A percentile compares a stretch with the other conserved stretches of the same genome.
Conservation (phyloP, 2,329 filamentous ascomycete genomes). For the Fusarium sp. region DNA sequence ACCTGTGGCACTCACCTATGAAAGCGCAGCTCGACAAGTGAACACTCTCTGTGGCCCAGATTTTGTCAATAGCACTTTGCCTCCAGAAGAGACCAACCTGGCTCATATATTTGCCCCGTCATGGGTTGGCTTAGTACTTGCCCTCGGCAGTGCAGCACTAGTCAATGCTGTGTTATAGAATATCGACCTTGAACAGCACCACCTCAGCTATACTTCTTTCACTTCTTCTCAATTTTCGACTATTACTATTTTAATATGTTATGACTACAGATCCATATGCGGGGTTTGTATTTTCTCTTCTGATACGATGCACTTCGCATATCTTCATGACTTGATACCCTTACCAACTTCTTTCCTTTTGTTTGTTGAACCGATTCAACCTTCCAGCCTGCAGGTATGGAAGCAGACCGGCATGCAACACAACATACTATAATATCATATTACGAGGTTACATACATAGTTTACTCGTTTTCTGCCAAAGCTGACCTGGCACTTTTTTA, state of each 20-base stretch:
- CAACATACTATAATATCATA: conserved; percentile 25
- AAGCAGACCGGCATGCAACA: conserved; percentile 11
- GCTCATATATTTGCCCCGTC: conserved; percentile 26
- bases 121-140: conserved; percentile 21
- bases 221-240: neutral
- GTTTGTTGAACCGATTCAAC: neutral
- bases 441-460: neutral
- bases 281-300: conserved; percentile 17
- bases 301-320: conserved; percentile 32
- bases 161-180: conserved; percentile 34
- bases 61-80: conserved; percentile 68
- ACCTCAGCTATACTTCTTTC: neutral
- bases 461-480: conserved; percentile 4
- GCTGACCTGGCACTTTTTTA: conserved; percentile 2
- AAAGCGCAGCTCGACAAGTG: conserved; percentile 75
- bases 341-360: conserved; percentile 11
- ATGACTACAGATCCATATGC: conserved; percentile 19
- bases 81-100: conserved; percentile 45
- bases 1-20: conserved; percentile 75
- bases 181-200: neutral
- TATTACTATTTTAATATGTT: conserved; percentile 28
- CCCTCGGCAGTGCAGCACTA: conserved; percentile 27
- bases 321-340: conserved; percentile 44
- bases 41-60: conserved; percentile 70
- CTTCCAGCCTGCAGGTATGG: neutral